These are phyloP conservation scores for Fraxinus sp. DNA, from an alignment of 305 asterid genomes.

Conservation along the genomic window DNA sequence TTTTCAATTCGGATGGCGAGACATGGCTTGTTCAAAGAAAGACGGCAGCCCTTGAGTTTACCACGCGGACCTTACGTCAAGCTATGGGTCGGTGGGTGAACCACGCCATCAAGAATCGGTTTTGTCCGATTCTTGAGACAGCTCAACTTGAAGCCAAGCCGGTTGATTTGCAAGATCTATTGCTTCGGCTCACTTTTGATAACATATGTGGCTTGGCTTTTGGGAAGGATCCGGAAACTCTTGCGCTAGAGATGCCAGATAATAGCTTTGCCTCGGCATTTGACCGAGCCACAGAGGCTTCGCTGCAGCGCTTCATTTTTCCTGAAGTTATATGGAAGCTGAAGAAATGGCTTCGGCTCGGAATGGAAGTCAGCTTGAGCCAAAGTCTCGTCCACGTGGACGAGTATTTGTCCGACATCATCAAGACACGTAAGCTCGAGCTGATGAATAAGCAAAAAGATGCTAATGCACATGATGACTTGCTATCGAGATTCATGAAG, in stretches of 20 bases:
- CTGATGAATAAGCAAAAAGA: conserved; percentile 51
- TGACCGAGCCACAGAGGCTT: conserved; percentile 87
- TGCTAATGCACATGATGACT: conserved; percentile 60
- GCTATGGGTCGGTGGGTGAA: conserved; percentile 96
- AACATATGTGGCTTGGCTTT: conserved; percentile 92
- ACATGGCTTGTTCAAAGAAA: conserved; percentile 89
- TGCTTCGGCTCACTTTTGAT: conserved; percentile 87
- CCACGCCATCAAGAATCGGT: conserved; percentile 63
- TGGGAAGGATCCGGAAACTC: conserved; percentile 82
- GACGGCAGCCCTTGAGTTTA: conserved; percentile 88
- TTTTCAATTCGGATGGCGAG: conserved; percentile 92
- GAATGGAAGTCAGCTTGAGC: conserved; percentile 78
- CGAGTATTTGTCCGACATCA: conserved; percentile 57
- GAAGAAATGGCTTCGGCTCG: conserved; percentile 86
- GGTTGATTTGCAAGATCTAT: conserved; percentile 79
- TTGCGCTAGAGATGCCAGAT: conserved; percentile 63
- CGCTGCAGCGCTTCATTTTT: conserved; percentile 71
- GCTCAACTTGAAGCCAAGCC: conserved; percentile 58
- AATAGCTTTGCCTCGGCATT: conserved; percentile 76
- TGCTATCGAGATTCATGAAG: conserved; percentile 85
- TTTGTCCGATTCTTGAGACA: conserved; percentile 59
- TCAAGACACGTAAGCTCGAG: conserved; percentile 67
- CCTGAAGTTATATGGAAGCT: conserved; percentile 80
- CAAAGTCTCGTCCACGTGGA: conserved; percentile 73
- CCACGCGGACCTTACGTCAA: conserved; percentile 80